Evolutionary conservation across 306 rosid species (phyloP).

Genomic region (Quercus wislizeni): DNA sequence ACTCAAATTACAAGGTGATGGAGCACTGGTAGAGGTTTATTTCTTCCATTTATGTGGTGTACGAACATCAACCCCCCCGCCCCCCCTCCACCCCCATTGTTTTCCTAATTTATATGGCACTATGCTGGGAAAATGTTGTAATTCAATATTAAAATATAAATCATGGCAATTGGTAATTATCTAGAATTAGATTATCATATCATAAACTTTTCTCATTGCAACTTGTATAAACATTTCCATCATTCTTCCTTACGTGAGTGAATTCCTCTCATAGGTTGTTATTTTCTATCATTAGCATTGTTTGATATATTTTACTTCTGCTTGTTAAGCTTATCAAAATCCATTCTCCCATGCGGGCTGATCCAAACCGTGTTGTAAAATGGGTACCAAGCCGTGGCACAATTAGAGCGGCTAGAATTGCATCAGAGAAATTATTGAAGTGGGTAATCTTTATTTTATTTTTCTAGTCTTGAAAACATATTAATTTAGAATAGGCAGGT

Average conservation of each 20-base stretch:
- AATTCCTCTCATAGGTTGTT: neutral
- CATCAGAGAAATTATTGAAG: constrained; percentile 79
- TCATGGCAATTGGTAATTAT: neutral
- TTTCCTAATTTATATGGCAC: neutral
- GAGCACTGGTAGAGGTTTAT: neutral
- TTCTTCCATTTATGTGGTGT: neutral
- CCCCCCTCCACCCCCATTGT: no score
- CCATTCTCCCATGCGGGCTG: constrained; percentile 95
- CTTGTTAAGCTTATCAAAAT: constrained; percentile 81
- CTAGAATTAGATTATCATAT: neutral
- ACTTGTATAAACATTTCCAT: neutral
- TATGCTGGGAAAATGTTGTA: neutral
- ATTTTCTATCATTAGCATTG: constrained; percentile 7
- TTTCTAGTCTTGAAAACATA: neutral
- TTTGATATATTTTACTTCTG: constrained; percentile 21
- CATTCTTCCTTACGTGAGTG: neutral
- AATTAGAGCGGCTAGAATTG: constrained; percentile 66
- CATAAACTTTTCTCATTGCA: neutral
- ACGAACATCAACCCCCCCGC: neutral
- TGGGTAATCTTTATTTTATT: constrained; percentile 15
- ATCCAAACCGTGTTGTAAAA: constrained; percentile 77
- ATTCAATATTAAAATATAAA: neutral
- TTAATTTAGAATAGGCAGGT: neutral
- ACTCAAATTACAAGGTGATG: neutral
- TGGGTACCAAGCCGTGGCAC: constrained; percentile 69